Base-by-base conservation (phyloP, 139 green algal species). In the Coccomyxa sp. region DNA sequence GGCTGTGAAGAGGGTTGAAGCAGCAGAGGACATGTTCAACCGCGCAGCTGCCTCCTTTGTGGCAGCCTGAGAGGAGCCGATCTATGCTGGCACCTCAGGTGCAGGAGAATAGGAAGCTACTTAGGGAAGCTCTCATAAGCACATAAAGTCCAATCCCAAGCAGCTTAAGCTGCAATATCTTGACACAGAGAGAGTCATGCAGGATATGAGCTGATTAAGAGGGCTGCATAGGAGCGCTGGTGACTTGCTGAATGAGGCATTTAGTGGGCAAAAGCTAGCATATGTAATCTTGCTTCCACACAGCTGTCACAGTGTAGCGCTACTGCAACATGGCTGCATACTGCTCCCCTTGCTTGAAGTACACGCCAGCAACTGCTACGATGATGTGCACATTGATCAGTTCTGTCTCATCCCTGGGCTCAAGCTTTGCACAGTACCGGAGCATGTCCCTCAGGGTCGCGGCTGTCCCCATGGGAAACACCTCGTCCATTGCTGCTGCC, bases 331-430 rank as follows among this genome's bases (percentile, higher is more conserved):
- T 68, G 9, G 38, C 39, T 39, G 83, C 82, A 68, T 95, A 82
- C 40, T 79, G 38, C 68, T 90, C 88, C 77, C 94, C 92, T 85
- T 97, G 92, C 1, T 90, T 83, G 85, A 97, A 97, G 80, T 93
- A 95, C 0, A 78, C 88, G 2, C 92, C 92, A 39, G 87, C 87
- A 18, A 97, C 78, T 5, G 83, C 85, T 14, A 95, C 87, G 29
- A 97, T 36, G 31, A 97, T 84, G 80, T 97, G 95, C 10, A 96
- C 75, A 39, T 82, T 76, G 7, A 89, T 71, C 55, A 96, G 83
- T 29, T 83, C 55, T 0, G 83, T 74, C 78, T 93, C 44, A 27
- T 70, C 39, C 1, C 27, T 16, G 80, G 72, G 12, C 89, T 82
- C 73, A 86, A 24, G 75, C 50, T 39, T n/a, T 0, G 75, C 68